Evolutionary conservation across 2,329 filamentous ascomycete species (phyloP).

Genomic region (Pyrenophora teres): DNA sequence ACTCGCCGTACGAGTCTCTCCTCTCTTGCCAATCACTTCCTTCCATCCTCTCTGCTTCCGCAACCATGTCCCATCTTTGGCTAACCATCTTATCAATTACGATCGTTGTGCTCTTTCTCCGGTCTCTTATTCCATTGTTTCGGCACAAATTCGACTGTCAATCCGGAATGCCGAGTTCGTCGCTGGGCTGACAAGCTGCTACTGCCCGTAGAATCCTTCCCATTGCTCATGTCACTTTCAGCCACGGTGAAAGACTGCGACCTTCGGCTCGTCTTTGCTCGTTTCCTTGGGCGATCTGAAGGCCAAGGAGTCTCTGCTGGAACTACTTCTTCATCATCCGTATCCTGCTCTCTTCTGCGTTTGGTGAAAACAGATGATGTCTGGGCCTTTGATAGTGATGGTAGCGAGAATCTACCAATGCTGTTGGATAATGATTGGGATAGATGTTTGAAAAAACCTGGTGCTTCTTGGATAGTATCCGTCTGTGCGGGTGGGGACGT

Average conservation of each 20-base stretch:
- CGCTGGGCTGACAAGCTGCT: background rate
- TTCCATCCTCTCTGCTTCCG: too few relatives aligned
- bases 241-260: too few relatives aligned
- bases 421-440: background rate
- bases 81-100: too few relatives aligned
- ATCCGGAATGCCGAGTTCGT: slow-evolving; percentile 23
- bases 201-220: background rate
- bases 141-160: slow-evolving; percentile 17
- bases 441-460: background rate
- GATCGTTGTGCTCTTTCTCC: too few relatives aligned
- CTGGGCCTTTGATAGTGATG: background rate
- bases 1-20: too few relatives aligned
- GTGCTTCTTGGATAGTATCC: background rate
- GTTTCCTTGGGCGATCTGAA: background rate
- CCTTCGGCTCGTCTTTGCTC: background rate
- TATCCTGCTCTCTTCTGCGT: background rate
- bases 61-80: too few relatives aligned
- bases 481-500: too few relatives aligned
- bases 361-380: background rate
- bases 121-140: slow-evolving; percentile 19
- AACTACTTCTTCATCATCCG: background rate
- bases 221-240: background rate
- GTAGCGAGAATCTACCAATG: background rate
- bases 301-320: background rate
- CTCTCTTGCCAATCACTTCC: too few relatives aligned